phyloP scores from a whole-genome alignment of 2,329 filamentous ascomycete species.

The Cladosporium phlei region DNA sequence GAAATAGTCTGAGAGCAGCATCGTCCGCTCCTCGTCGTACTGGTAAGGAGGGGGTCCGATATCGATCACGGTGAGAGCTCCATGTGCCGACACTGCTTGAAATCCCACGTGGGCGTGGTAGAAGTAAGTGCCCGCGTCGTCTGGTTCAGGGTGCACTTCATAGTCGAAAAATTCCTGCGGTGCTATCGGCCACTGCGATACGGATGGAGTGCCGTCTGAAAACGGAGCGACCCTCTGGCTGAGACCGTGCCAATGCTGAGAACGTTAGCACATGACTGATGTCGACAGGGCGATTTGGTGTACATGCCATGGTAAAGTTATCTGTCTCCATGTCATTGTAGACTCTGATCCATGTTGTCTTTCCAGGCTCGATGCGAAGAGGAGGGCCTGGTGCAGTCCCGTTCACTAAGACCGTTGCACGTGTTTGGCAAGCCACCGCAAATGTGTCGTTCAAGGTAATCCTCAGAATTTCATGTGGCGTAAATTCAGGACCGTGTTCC shows the following conservation, averaged over 20 bases:
- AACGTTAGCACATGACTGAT: background rate
- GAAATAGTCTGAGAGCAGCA: slow-evolving; percentile 56
- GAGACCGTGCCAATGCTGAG: slow-evolving; percentile 62
- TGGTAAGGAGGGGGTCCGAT: slow-evolving; percentile 44
- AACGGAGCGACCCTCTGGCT: slow-evolving; percentile 57
- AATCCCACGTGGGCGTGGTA: slow-evolving; percentile 65
- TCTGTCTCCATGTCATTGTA: slow-evolving; percentile 52
- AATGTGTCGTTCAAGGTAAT: background rate
- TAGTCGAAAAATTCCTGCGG: slow-evolving; percentile 63
- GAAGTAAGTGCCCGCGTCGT: slow-evolving; percentile 60
- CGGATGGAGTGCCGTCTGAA: slow-evolving; percentile 58
- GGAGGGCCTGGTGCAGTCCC: slow-evolving; percentile 50
- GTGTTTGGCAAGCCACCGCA: slow-evolving; percentile 43
- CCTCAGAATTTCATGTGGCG: background rate
- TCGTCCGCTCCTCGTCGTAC: slow-evolving; percentile 58
- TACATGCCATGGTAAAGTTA: slow-evolving; percentile 2
- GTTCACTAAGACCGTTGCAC: slow-evolving; percentile 49
- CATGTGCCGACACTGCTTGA: slow-evolving; percentile 55
- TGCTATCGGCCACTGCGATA: slow-evolving; percentile 62
- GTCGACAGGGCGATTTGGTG: background rate
- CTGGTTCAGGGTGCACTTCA: slow-evolving; percentile 51
- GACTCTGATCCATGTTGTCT: slow-evolving; percentile 52
- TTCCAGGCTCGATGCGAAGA: slow-evolving; percentile 44
- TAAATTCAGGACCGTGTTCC: too few species aligned
- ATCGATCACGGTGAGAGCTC: slow-evolving; percentile 54